Evolutionary conservation across 1,139 yeast genomes (phyloP).

Genomic region (Blastobotrys buckinghamii): DNA sequence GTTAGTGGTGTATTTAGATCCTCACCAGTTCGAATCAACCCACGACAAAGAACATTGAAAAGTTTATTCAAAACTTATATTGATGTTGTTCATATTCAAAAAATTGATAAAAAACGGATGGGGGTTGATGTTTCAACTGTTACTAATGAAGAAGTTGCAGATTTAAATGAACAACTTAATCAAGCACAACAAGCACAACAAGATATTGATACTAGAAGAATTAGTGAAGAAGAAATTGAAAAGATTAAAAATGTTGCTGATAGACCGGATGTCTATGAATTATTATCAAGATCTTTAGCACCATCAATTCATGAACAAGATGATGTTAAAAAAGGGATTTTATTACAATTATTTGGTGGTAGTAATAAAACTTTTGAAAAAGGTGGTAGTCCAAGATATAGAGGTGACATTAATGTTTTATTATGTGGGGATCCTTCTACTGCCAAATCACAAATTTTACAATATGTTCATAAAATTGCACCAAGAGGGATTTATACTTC

Average conservation of each 20-base stretch:
- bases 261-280: conserved; percentile 77
- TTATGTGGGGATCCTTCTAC: conserved; percentile 99
- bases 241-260: conserved; percentile 55
- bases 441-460: conserved; percentile 87
- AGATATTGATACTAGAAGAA: conserved; percentile 66
- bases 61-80: conserved; percentile 84
- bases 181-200: conserved; percentile 35
- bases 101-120: conserved; percentile 73
- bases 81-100: conserved; percentile 89
- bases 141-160: conserved; percentile 26
- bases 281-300: conserved; percentile 87
- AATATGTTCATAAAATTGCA: conserved; percentile 93
- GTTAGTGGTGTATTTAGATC: conserved; percentile 95
- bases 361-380: conserved; percentile 81
- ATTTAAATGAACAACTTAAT: conserved; percentile 24
- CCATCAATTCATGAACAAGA: conserved; percentile 95
- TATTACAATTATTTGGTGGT: conserved; percentile 92
- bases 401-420: conserved; percentile 90
- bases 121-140: conserved; percentile 72
- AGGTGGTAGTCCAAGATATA: conserved; percentile 76
- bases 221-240: conserved; percentile 63
- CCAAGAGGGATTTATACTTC: conserved; percentile 98
- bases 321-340: conserved; percentile 91
- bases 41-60: conserved; percentile 79
- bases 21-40: conserved; percentile 81